Base-by-base conservation (phyloP, 2,329 filamentous ascomycete species). In the Akanthomyces uredinophilus region DNA sequence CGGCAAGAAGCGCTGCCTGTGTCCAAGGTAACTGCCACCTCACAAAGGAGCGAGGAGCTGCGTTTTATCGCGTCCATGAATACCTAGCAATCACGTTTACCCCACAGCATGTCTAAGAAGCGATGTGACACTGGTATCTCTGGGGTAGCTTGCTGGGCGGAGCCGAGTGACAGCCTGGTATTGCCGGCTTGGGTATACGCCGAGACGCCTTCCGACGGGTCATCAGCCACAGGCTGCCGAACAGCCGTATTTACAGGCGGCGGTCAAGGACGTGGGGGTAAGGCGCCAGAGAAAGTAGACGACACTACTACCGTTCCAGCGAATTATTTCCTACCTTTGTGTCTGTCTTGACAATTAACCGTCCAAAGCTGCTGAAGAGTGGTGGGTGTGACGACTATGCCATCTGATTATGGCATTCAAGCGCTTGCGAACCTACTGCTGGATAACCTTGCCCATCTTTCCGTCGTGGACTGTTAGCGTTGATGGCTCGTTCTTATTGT, bases 51-150 rank as follows among this genome's bases (percentile, higher is more conserved):
- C 10, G 27, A 5, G 3, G n/a, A 39, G 57, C 13, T 11, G 37
- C 35, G 2, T 32, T 20, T 43, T 59, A 43, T 50, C 6, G 29
- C 35, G 18, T 29, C 29, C 20, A 13, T 6, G 16, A 8, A 16
- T 29, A 13, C 11, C 14, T 8, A 4, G 11, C 46, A 27, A 13
- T 20, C 32, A 14, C 16, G 6, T 18, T 50, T 41, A 29, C 55
- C 55, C 55, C 55, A 44, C 55, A 50, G 6, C 43, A 20, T 39
- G 37, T 39, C 37, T 39, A 49, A n/a, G 24, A 49, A 37, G 22
- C 55, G 43, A 58, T 50, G 55, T 58, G 44, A 58, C 55, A 27
- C 24, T 58, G n/a, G n/a, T 22, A 29, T 20, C 53, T 46, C 27
- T 35, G 35, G 22, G 46, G 55, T 27, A 39, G 44, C 13, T 13